Base-by-base conservation (phyloP, 2,329 filamentous ascomycete genomes). In the Aspergillus brasiliensis region DNA sequence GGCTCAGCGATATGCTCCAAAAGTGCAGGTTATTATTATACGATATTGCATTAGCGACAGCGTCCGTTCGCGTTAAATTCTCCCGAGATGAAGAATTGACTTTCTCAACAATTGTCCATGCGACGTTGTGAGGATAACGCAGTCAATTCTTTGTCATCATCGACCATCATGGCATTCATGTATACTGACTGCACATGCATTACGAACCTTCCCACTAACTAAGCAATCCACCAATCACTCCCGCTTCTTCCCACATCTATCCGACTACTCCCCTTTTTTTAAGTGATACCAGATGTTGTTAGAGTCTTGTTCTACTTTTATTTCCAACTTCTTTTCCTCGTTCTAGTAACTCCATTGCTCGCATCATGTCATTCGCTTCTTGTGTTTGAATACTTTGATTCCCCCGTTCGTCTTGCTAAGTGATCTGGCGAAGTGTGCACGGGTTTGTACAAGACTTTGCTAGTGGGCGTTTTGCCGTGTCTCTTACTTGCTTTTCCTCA, bases 221-320 rank as follows among this genome's bases (percentile, higher is more conserved):
- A 27, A 27, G 44, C 31, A 21, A 52, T 48, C 27, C 8, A 55
- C 31, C 17, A 31, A 21, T 51, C 23, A 5, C 10, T 13, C 37
- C 13, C n/a, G n/a, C 17, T 42, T 51, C 48, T 47, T 37, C 5
- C 5, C 17, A 28, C 47, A 52, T 51, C 8, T 38, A 27, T 28
- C n/a, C 46, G 28, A 28, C 46, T 28, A 19, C 46, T 25, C 46
- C 31, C 27, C 28, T 61, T 57, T 42, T 34, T 55, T 56, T 55
- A 15, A 57, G 57, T 58, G 60, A 64, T 64, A 64, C 62, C 62
- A 60, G 56, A 62, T 57, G 48, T 58, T 62, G 56, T 56, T 60
- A 49, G 48, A 53, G 62, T 57, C 47, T 51, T 56, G 31, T 15
- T 40, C 44, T 31, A 23, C 48, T 46, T 38, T 51, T 53, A 46